Evolutionary conservation across 179 eudicot species (phyloP), one percentile per base, ranked within the genome.

Genomic region (Sideroxylon spinosum): DNA sequence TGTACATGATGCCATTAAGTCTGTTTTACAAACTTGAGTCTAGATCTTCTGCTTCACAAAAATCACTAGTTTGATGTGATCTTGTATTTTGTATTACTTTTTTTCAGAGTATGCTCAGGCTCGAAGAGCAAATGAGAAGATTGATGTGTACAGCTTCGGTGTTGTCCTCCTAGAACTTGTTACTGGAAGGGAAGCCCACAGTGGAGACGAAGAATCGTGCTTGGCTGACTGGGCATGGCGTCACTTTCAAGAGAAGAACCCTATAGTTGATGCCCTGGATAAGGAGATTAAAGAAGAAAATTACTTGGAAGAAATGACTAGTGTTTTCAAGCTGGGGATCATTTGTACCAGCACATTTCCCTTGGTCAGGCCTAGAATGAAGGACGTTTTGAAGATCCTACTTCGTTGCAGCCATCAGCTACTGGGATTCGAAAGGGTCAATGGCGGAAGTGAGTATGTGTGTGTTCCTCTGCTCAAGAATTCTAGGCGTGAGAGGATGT

Each of bases 141-240:
- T 87, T 6, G 97, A 92, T 25, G 85, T 92, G 53, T 92, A 87
- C 67, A 89, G 97, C 83, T 92, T 91, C 12, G 97, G 97, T 6
- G 94, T 89, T 50, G 89, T 91, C 23, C 90, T 92, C 10, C 78
- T 91, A 9, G 97, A 92, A 81, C 84, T 92, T 50, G 86, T 79
- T 10, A 92, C 93, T 0, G 97, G 97, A 55, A 89, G 84, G 72
- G 87, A 92, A 63, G 85, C 93, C 10, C 80, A 80, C 22, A 13
- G 55, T 0, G 95, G 88, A 37, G 86, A 86, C 29, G 92, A 87
- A 49, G 49, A 66, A 73, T 77, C 44, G 82, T 84, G 56, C 89
- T 92, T 1, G 84, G 84, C 76, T 7, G 84, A 78, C 6, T 85
- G 88, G 88, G 82, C 81, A 48, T 72, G 86, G 86, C 80, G 20